Percentiles rank a stretch among this genome's conserved stretches.
phyloP scores from a whole-genome alignment of 2,329 filamentous ascomycete genomes.

The Calonectria crousiana region DNA sequence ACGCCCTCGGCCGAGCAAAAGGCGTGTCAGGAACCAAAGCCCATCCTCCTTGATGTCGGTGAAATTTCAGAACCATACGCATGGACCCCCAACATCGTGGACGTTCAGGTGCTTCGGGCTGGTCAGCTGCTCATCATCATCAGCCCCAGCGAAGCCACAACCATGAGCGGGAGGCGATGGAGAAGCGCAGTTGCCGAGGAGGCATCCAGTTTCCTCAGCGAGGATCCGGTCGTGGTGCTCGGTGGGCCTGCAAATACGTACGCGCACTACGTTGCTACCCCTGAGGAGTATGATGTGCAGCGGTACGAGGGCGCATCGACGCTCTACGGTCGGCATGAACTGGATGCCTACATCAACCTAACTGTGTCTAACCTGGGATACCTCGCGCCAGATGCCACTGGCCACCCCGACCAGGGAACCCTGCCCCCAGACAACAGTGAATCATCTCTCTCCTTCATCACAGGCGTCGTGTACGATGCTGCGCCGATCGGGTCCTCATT shows the following conservation, averaged over 20 bases:
- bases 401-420: slow-evolving; percentile 64
- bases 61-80: slow-evolving; percentile 82
- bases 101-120: slow-evolving; percentile 86
- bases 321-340: slow-evolving; percentile 84
- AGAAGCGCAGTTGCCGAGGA: slow-evolving; percentile 73
- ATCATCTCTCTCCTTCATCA: slow-evolving; percentile 83
- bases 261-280: slow-evolving; percentile 83
- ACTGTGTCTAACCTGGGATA: slow-evolving; percentile 72
- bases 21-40: slow-evolving; percentile 83
- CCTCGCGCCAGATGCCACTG: slow-evolving; percentile 51
- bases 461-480: slow-evolving; percentile 80
- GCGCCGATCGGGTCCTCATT: slow-evolving; percentile 75
- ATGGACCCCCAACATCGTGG: slow-evolving; percentile 93
- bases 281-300: slow-evolving; percentile 85
- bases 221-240: slow-evolving; percentile 80
- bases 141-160: slow-evolving; percentile 88
- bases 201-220: slow-evolving; percentile 61
- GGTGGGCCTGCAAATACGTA: slow-evolving; percentile 94
- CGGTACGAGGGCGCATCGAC: slow-evolving; percentile 97
- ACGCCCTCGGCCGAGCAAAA: slow-evolving; percentile 77
- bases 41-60: slow-evolving; percentile 89
- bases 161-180: slow-evolving; percentile 93
- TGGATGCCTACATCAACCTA: slow-evolving; percentile 89
- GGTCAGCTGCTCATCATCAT: slow-evolving; percentile 89
- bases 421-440: slow-evolving; percentile 83